Conservation (phyloP, 495 filamentous ascomycete species). For the Bathelium albidoporum region DNA sequence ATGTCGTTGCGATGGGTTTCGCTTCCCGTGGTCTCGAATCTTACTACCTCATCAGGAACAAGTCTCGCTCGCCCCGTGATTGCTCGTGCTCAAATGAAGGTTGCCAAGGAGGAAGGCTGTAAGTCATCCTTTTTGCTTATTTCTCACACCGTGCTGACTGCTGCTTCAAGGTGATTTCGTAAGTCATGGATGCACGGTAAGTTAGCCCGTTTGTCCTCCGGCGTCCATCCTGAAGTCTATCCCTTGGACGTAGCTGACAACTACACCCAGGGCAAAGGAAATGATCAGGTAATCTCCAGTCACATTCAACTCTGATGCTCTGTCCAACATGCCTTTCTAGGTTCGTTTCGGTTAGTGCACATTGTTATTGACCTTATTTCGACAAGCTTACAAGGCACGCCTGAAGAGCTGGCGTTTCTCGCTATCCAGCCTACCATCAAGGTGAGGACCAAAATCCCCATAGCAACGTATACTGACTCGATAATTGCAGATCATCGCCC, state of each 20-base stretch:
- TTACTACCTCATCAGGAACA: not conserved
- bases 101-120: not conserved
- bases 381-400: not conserved
- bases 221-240: too few species aligned
- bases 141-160: too few species aligned
- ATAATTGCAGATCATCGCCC: constrained; percentile 86
- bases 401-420: constrained; percentile 56
- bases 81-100: not conserved
- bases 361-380: not conserved
- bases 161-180: not conserved
- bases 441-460: too few species aligned
- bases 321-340: not conserved
- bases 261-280: constrained; percentile 54
- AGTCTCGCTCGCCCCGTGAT: not conserved
- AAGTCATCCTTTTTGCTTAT: too few species aligned
- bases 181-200: not conserved
- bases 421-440: constrained; percentile 52
- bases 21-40: too few species aligned
- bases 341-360: not conserved
- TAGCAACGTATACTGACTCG: too few species aligned
- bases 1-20: too few species aligned
- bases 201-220: too few species aligned
- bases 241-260: too few species aligned
- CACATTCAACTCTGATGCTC: too few species aligned
- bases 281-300: constrained; percentile 82